Conservation (phyloP, 1,284 basidiomycete species). For the Boletellus deceptivus region DNA sequence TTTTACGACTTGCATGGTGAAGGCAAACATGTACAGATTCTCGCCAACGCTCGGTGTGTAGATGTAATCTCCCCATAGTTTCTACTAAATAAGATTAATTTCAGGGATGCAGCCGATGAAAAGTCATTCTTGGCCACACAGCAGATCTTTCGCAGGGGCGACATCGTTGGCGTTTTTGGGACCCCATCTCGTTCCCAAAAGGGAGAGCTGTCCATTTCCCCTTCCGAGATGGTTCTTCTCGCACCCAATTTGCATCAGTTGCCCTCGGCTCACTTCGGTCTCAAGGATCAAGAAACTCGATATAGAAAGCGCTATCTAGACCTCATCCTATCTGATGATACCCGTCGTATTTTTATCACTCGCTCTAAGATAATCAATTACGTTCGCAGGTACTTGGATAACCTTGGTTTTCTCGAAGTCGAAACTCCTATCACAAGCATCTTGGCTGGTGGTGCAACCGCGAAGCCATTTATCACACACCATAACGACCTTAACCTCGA, state of each 20-base stretch:
- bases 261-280: conserved; percentile 84
- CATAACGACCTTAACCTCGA: conserved; percentile 99
- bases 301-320: conserved; percentile 99
- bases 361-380: conserved; percentile 89
- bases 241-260: conserved; percentile 96
- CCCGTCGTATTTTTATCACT: conserved; percentile 90
- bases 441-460: conserved; percentile 95
- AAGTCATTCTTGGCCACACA: conserved; percentile 75
- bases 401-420: conserved; percentile 95
- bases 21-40: conserved; percentile 92
- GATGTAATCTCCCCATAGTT: background rate
- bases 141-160: conserved; percentile 90
- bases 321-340: conserved; percentile 92
- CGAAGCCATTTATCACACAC: conserved; percentile 98
- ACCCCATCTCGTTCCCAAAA: conserved; percentile 91
- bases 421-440: conserved; percentile 99
- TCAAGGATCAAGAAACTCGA: conserved; percentile 95
- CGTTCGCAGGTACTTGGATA: conserved; percentile 88
- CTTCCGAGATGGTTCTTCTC: conserved; percentile 82
- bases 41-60: conserved; percentile 85
- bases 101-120: conserved; percentile 68
- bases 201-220: conserved; percentile 92
- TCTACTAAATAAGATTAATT: background rate
- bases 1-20: conserved; percentile 97
- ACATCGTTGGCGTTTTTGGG: conserved; percentile 93